phyloP scores from a whole-genome alignment of 441 rosid species.

The Adansonia gregorii region DNA sequence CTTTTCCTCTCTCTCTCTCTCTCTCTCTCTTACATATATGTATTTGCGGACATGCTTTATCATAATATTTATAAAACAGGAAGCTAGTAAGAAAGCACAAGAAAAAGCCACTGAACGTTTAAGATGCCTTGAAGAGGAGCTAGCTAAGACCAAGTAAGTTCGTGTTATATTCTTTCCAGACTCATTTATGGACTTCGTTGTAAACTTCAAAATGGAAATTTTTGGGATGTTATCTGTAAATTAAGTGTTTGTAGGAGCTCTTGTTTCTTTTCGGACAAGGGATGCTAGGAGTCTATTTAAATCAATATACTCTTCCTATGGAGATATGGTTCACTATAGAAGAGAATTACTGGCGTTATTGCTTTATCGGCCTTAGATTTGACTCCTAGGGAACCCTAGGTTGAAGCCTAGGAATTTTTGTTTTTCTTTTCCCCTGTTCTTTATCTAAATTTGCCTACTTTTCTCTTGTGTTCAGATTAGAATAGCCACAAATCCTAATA shows the following conservation, averaged over 20 bases:
- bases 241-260: background rate
- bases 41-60: slow-evolving; percentile 21
- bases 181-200: background rate
- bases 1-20: background rate
- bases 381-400: background rate
- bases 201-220: background rate
- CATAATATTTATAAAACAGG: slow-evolving; percentile 48
- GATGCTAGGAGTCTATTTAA: background rate
- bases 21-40: background rate
- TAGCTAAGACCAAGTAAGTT: slow-evolving; percentile 68
- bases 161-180: background rate
- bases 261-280: background rate
- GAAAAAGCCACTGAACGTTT: slow-evolving; percentile 72
- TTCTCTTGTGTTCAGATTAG: background rate
- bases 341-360: slow-evolving; percentile 4
- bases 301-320: background rate
- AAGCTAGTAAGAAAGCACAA: slow-evolving; percentile 76
- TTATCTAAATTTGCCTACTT: background rate
- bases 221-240: slow-evolving; percentile 2
- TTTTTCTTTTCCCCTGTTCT: background rate
- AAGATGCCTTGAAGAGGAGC: slow-evolving; percentile 82
- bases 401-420: background rate
- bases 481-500: background rate
- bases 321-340: background rate
- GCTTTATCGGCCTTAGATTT: background rate